Evolutionary conservation across 768 basidiomycete species (phyloP).

Genomic region (Naganishia vishniacii): DNA sequence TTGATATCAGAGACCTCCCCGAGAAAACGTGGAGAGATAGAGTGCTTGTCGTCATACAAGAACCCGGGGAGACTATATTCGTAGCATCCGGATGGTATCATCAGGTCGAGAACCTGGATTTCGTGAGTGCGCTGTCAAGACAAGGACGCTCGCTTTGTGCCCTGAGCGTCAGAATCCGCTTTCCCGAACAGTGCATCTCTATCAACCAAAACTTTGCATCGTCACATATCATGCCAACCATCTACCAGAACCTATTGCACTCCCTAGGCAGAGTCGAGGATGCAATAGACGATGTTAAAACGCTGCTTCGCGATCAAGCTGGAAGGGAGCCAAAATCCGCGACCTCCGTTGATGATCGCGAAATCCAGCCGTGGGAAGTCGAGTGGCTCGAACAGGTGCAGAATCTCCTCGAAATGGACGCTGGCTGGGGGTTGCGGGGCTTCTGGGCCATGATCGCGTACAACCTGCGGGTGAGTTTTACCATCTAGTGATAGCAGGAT

Average conservation of each 20-base stretch:
- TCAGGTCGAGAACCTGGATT: slow-evolving; percentile 44
- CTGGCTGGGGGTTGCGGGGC: slow-evolving; percentile 43
- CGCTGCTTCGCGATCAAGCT: slow-evolving; percentile 28
- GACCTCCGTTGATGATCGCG: not conserved
- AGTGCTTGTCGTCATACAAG: slow-evolving; percentile 35
- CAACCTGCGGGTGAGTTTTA: slow-evolving; percentile 35
- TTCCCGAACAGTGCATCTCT: slow-evolving; percentile 49
- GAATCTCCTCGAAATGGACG: slow-evolving; percentile 40
- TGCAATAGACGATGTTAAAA: slow-evolving; percentile 38
- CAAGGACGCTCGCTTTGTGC: too few species aligned
- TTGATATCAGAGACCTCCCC: slow-evolving; percentile 40
- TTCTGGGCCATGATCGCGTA: slow-evolving; percentile 38
- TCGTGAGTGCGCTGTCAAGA: slow-evolving; percentile 32
- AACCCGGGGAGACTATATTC: slow-evolving; percentile 47
- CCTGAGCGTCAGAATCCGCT: too few species aligned
- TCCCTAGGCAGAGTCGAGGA: slow-evolving; percentile 45
- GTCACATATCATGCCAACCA: slow-evolving; percentile 35
- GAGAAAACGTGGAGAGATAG: slow-evolving; percentile 18
- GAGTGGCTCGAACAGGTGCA: slow-evolving; percentile 47
- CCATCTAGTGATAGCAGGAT: too few species aligned
- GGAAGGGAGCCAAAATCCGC: not conserved
- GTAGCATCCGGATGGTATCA: slow-evolving; percentile 49
- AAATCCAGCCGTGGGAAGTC: slow-evolving; percentile 33
- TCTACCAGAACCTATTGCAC: slow-evolving; percentile 45
- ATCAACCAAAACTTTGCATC: slow-evolving; percentile 49